Evolutionary conservation across 768 basidiomycete species (phyloP).

Genomic region (Favolaschia claudopus): DNA sequence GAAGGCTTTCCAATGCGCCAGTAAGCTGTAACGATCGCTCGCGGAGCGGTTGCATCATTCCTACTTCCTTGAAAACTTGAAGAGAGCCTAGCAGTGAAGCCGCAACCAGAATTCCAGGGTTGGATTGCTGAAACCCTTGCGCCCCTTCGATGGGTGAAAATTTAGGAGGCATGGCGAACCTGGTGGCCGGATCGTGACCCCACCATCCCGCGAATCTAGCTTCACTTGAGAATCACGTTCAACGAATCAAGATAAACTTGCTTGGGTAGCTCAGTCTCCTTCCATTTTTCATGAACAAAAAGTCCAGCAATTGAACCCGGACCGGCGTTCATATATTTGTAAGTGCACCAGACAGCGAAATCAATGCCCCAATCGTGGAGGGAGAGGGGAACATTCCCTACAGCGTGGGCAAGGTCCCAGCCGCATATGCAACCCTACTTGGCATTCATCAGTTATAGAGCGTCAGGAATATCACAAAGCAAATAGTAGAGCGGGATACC

Average conservation of each 20-base stretch:
- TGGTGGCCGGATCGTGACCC: conserved; percentile 89
- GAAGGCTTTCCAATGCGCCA: conserved; percentile 67
- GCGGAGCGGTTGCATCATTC: conserved; percentile 75
- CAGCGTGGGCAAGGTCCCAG: conserved; percentile 96
- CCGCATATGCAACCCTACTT: conserved; percentile 90
- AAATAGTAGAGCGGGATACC: conserved; percentile 50
- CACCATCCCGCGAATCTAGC: conserved; percentile 94
- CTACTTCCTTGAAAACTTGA: conserved; percentile 78
- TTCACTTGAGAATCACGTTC: conserved; percentile 22
- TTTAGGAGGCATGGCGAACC: conserved; percentile 87
- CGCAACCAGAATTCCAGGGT: conserved; percentile 83
- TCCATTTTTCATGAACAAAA: conserved; percentile 88
- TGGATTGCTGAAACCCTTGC: conserved; percentile 95
- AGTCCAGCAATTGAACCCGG: conserved; percentile 98
- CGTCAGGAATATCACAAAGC: conserved; percentile 36
- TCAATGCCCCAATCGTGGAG: conserved; percentile 96
- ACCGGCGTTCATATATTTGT: conserved; percentile 97
- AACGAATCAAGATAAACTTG: conserved; percentile 42
- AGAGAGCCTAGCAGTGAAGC: conserved; percentile 87
- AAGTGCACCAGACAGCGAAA: conserved; percentile 99
- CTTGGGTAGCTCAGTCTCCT: conserved; percentile 67
- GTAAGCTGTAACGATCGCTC: conserved; percentile 79
- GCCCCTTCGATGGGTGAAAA: conserved; percentile 91
- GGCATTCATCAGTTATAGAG: conserved; percentile 17
- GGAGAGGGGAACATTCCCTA: conserved; percentile 89